Percentiles rank a stretch among this genome's conserved stretches.
Conservation (phyloP, 768 basidiomycete genomes). For the Mycena leptocephala region DNA sequence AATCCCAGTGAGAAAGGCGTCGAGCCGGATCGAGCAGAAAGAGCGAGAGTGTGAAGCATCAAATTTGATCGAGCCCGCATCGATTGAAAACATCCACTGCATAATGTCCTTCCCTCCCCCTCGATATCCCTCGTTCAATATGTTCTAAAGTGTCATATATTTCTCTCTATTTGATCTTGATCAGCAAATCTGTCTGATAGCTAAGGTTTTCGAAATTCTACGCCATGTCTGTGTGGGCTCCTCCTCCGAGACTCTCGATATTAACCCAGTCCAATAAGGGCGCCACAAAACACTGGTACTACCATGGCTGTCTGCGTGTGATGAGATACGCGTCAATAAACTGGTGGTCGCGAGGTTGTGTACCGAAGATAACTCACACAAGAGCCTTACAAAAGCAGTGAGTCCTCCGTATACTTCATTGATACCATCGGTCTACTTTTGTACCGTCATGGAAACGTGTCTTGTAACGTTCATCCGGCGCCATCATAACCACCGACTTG, state of each 20-base stretch:
- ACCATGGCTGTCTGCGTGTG: not conserved
- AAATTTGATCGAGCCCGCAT: too few relatives aligned
- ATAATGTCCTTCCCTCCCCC: not conserved
- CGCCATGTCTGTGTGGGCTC: not conserved
- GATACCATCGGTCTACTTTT: not conserved
- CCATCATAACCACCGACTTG: slow-evolving; percentile 44
- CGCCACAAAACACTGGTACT: not conserved
- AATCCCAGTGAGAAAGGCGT: too few relatives aligned
- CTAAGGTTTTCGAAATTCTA: not conserved
- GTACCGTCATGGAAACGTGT: not conserved
- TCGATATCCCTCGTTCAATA: slow-evolving; percentile 1
- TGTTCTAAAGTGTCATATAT: not conserved
- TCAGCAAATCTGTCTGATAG: not conserved
- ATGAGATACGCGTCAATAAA: not conserved
- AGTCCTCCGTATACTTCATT: not conserved
- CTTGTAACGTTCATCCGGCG: slow-evolving; percentile 25
- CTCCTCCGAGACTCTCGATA: not conserved
- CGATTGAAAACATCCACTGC: too few relatives aligned
- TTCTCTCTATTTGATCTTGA: not conserved
- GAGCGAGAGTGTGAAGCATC: too few relatives aligned
- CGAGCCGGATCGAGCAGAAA: too few relatives aligned
- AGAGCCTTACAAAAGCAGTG: not conserved
- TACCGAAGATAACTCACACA: not conserved
- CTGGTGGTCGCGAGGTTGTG: not conserved
- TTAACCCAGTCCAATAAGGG: not conserved